These are phyloP conservation scores for Neofusicoccum sp. DNA, from an alignment of 2,329 filamentous ascomycete genomes.

Conservation along the genomic window DNA sequence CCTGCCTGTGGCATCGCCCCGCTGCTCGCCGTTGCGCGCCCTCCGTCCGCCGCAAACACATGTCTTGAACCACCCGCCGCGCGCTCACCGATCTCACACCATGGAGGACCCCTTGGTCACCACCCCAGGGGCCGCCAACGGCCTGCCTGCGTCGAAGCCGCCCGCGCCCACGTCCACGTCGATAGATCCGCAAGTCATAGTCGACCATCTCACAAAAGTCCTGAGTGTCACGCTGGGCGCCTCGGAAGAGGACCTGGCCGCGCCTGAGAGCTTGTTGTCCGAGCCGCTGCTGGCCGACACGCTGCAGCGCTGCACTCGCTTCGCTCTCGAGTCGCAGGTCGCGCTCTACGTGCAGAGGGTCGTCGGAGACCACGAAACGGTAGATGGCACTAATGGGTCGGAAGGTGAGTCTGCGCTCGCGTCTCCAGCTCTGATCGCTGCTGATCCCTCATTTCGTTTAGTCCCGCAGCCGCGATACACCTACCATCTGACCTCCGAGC, in stretches of 20 bases:
- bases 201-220: conserved; percentile 49
- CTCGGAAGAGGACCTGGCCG: conserved; percentile 73
- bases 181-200: conserved; percentile 48
- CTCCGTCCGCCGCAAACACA: not conserved
- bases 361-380: conserved; percentile 38
- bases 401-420: conserved; percentile 29
- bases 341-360: conserved; percentile 88
- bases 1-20: not conserved
- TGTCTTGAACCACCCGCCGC: conserved; percentile 9
- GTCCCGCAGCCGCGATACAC: conserved; percentile 51
- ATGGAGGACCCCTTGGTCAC: conserved; percentile 42
- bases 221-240: conserved; percentile 50
- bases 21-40: not conserved
- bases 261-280: conserved; percentile 78
- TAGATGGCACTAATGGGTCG: conserved; percentile 31
- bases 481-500: conserved; percentile 79
- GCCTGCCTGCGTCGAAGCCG: conserved; percentile 29
- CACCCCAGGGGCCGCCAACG: conserved; percentile 39
- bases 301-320: conserved; percentile 80
- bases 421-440: conserved; percentile 42
- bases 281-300: conserved; percentile 72
- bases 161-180: conserved; percentile 34
- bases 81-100: conserved; percentile 19
- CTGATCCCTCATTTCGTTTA: conserved; percentile 21
- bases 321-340: conserved; percentile 82